phyloP scores from a whole-genome alignment of 2,329 filamentous ascomycete genomes.

The Parascedosporium putredinis region DNA sequence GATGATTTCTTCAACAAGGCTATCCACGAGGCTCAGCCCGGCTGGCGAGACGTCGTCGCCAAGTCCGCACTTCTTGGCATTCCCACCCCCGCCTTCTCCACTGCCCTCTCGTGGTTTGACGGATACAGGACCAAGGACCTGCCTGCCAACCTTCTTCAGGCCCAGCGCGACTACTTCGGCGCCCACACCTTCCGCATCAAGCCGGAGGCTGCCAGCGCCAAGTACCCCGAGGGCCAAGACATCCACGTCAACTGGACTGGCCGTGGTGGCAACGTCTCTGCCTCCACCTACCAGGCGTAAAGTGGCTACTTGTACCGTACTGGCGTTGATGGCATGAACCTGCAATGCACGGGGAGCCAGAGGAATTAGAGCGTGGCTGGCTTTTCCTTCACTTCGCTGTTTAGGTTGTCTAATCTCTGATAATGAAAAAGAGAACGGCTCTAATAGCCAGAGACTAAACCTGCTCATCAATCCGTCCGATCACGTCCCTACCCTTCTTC shows the following conservation, averaged over 20 bases:
- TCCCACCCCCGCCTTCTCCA: constrained; percentile 92
- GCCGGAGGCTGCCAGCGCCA: constrained; percentile 64
- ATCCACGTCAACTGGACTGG: constrained; percentile 99
- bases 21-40: constrained; percentile 89
- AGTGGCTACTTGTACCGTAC: background rate
- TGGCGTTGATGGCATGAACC: background rate
- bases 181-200: constrained; percentile 85
- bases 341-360: no score
- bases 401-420: background rate
- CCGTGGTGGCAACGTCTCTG: constrained; percentile 91
- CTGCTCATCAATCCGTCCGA: no score
- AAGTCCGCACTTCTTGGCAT: constrained; percentile 92
- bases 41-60: constrained; percentile 84
- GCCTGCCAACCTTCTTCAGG: constrained; percentile 95
- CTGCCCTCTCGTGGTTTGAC: constrained; percentile 96
- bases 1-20: constrained; percentile 99
- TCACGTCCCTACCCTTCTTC: no score
- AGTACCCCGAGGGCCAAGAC: constrained; percentile 76
- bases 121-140: constrained; percentile 96
- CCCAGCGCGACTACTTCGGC: constrained; percentile 99
- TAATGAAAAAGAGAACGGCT: background rate
- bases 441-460: background rate
- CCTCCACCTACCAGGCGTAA: constrained; percentile 96
- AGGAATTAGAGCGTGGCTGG: background rate
- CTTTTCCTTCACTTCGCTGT: background rate